Percentiles rank a stretch among this genome's conserved stretches.
Conservation (phyloP, 306 rosid genomes). For the Vigna reflexopilosa region DNA sequence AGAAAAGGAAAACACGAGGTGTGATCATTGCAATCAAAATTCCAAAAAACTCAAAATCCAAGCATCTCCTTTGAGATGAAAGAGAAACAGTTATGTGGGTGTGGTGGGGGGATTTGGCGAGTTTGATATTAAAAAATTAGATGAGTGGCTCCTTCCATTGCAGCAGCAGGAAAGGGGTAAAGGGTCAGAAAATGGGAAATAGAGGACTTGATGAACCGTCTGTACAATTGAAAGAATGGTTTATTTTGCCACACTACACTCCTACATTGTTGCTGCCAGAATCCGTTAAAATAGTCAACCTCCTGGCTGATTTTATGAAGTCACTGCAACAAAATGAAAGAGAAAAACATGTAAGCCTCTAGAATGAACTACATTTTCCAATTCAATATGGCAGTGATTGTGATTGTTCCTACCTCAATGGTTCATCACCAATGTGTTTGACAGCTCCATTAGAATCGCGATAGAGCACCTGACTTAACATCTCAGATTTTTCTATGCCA, state of each 20-base stretch:
- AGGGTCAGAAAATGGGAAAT: slow-evolving; percentile 24
- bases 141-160: slow-evolving; percentile 46
- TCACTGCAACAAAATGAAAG: slow-evolving; percentile 63
- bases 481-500: slow-evolving; percentile 70
- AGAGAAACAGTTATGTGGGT: slow-evolving; percentile 19
- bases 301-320: slow-evolving; percentile 74
- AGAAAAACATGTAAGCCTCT: slow-evolving; percentile 33
- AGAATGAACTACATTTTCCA: slow-evolving; percentile 6
- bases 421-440: slow-evolving; percentile 80
- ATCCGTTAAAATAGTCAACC: slow-evolving; percentile 83
- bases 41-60: slow-evolving; percentile 43
- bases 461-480: slow-evolving; percentile 65
- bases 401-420: slow-evolving; percentile 61
- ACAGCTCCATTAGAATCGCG: slow-evolving; percentile 67
- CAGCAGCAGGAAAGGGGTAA: slow-evolving; percentile 29
- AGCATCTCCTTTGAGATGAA: slow-evolving; percentile 30
- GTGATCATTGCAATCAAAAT: slow-evolving; percentile 43
- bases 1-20: neutral
- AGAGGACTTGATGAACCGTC: slow-evolving; percentile 52
- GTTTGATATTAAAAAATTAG: slow-evolving; percentile 45
- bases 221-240: slow-evolving; percentile 62
- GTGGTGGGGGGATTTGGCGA: neutral
- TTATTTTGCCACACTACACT: slow-evolving; percentile 53
- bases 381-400: slow-evolving; percentile 9
- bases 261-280: slow-evolving; percentile 75